Evolutionary conservation across 2,329 filamentous ascomycete genomes (phyloP).

Genomic region (Fonsecaea multimorphosa): DNA sequence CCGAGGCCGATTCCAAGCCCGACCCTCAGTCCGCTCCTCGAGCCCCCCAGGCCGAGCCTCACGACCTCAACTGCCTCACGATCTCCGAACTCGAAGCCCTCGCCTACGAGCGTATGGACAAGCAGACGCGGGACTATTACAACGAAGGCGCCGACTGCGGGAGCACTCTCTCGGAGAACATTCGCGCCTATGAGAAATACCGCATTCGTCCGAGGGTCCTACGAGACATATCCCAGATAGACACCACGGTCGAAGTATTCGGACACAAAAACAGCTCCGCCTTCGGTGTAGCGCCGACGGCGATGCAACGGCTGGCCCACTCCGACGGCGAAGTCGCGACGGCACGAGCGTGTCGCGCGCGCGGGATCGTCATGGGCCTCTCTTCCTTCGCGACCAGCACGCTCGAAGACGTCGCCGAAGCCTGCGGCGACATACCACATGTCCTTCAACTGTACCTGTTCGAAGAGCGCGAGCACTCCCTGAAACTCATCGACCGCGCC

Average conservation of each 20-base stretch:
- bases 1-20: background rate
- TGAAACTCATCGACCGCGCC: constrained; percentile 48
- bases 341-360: constrained; percentile 50
- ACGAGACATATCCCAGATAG: constrained; percentile 46
- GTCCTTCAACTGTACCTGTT: constrained; percentile 60
- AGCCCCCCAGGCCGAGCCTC: constrained; percentile 27
- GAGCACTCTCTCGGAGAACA: constrained; percentile 40
- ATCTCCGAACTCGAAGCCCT: constrained; percentile 49
- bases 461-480: constrained; percentile 51
- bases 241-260: constrained; percentile 50
- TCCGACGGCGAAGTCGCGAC: constrained; percentile 57
- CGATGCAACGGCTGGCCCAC: constrained; percentile 58
- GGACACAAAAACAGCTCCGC: constrained; percentile 53
- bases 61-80: constrained; percentile 52
- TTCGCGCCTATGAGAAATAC: constrained; percentile 43
- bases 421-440: constrained; percentile 44
- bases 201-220: constrained; percentile 50
- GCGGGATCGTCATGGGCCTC: constrained; percentile 53
- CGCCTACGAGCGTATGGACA: constrained; percentile 44
- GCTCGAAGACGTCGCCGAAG: constrained; percentile 52
- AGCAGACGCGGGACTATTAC: constrained; percentile 54
- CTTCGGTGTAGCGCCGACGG: constrained; percentile 57
- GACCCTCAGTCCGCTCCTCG: constrained; percentile 4
- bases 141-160: constrained; percentile 57
- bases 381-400: constrained; percentile 51